Evolutionary conservation across 2,329 filamentous ascomycete genomes (phyloP), one percentile per base, ranked within the genome.

Genomic region (Huntiella abstrusa): DNA sequence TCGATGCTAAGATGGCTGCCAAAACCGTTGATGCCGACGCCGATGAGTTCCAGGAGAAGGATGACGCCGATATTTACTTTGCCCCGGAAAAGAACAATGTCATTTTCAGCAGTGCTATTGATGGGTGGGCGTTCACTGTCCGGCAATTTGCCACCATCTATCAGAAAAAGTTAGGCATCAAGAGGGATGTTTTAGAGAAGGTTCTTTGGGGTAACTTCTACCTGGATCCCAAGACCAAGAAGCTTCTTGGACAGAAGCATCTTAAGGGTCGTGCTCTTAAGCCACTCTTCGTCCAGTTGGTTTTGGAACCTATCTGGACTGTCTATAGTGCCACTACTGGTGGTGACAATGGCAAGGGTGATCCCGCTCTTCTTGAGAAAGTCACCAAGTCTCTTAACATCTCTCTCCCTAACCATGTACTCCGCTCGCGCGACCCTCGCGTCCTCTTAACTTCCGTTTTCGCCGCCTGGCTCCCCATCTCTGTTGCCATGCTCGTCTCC

Each of bases 61-160:
- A 95, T 56, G 91, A 98, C 56, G 87, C 96, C 59, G 87, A 95
- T 59, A 78, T 98, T 19, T 98, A 98, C 61, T 98, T 98, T 62
- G 85, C 91, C 1, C 91, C 91, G 0, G 91, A 98, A 58, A 93
- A 88, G 62, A 95, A 95, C 61, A 98, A 98, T 57, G 91, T 98
- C 60, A 96, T 98, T 52, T 98, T 98, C 60, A 86, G 85, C 65
- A 96, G 88, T 59, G 91, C 91, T 50, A 81, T 94, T 48, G 91
- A 98, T 58, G 91, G 91, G n/a, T 98, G 91, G 91, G 91, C 91
- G 2, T 98, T 98, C 56, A 98, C 91, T 0, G 80, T 94, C 43
- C 76, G 86, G 43, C 91, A 98, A 56, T 98, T 98, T 59, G 87
- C 91, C 13, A 75, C 75, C 34, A 66, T 96, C 22, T 98, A 96